Conservation (phyloP, 192 early-diverging fungal genomes). For the Gonapodya prolifera region DNA sequence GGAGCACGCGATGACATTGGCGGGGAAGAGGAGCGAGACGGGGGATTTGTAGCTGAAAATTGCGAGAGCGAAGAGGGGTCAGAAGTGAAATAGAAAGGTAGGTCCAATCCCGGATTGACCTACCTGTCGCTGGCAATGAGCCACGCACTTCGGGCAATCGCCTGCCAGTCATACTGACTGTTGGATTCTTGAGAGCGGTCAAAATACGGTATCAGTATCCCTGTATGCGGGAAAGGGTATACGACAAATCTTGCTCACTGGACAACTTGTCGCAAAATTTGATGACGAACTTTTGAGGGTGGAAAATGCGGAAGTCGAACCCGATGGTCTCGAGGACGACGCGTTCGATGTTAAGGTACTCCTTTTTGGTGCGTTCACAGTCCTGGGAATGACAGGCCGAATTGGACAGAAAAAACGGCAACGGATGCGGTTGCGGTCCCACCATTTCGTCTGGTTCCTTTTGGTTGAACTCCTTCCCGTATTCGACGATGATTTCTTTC, state of each 20-base stretch:
- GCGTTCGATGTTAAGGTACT: conserved; percentile 42
- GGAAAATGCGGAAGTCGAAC: conserved; percentile 66
- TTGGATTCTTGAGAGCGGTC: conserved; percentile 10
- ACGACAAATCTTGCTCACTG: conserved; percentile 20
- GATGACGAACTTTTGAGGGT: conserved; percentile 55
- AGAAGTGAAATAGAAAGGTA: no score
- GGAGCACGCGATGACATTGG: neutral
- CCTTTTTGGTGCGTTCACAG: neutral
- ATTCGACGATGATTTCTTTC: conserved; percentile 58
- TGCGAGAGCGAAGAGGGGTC: neutral
- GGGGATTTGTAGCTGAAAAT: neutral
- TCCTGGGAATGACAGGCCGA: neutral
- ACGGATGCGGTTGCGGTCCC: neutral
- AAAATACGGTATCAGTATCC: neutral
- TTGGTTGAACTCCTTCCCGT: conserved; percentile 34
- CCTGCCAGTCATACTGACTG: conserved; percentile 19
- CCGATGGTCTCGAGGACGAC: conserved; percentile 63
- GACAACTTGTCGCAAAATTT: conserved; percentile 57
- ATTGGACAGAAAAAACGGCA: neutral
- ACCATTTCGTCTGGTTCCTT: conserved; percentile 14
- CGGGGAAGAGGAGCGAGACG: neutral
- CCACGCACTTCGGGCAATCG: conserved; percentile 35
- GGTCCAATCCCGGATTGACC: neutral
- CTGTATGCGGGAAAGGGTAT: neutral
- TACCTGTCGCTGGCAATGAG: conserved; percentile 29